phyloP scores from a whole-genome alignment of 352 stramenopile species.

The Blastocystis sp. region DNA sequence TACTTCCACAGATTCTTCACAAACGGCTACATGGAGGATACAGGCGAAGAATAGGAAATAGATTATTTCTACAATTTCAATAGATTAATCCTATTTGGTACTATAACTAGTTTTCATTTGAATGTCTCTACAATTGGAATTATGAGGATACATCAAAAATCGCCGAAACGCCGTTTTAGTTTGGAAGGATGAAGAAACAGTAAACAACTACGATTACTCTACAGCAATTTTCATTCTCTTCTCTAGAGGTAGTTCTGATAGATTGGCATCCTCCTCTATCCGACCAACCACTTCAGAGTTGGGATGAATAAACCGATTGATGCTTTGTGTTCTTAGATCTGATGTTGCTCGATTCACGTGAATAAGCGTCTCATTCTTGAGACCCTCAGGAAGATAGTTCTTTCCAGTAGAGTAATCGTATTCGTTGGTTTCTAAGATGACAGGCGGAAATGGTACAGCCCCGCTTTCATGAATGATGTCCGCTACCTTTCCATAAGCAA shows the following conservation, averaged over 20 bases:
- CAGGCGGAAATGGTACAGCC: constrained; percentile 76
- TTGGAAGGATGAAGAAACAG: constrained; percentile 1
- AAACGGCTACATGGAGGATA: not conserved
- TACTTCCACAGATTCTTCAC: constrained; percentile 25
- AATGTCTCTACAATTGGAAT: not conserved
- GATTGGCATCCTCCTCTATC: not conserved
- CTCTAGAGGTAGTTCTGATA: constrained; percentile 19
- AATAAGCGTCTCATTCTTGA: not conserved
- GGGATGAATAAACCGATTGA: not conserved
- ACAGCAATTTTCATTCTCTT: constrained; percentile 5
- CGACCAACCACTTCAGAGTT: not conserved
- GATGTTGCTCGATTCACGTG: not conserved
- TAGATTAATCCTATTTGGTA: not conserved
- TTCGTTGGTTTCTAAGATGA: not conserved
- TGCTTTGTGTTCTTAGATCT: constrained; percentile 4
- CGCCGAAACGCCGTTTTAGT: constrained; percentile 17
- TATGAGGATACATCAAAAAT: not conserved
- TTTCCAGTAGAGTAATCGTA: not conserved
- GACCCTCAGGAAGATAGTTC: not conserved
- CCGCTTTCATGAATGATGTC: constrained; percentile 76
- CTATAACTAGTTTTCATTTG: constrained; percentile 40
- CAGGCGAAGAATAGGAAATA: not conserved
- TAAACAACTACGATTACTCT: not conserved
- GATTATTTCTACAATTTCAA: constrained; percentile 14
- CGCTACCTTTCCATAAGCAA: constrained; percentile 79